Base-by-base conservation (phyloP, 208 protist genomes). In the Acanthamoeba quina region DNA sequence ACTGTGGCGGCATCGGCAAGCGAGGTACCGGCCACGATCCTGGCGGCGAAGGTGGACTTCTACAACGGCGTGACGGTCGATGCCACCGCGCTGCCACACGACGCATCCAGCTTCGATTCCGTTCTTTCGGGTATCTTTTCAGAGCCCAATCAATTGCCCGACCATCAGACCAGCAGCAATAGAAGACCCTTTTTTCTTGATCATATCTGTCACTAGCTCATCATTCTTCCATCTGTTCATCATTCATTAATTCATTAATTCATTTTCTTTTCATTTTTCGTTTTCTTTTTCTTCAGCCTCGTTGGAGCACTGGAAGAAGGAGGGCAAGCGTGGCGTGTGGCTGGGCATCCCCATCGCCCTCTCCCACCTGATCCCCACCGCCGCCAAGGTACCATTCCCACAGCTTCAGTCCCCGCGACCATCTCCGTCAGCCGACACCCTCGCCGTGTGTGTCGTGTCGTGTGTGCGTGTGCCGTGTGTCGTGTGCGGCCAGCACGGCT, bases 1-100 rank as follows among this genome's bases (percentile, higher is more conserved):
- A 11, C 4, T 4, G 19, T 58, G 54, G 54, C 2, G 13, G 17
- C 54, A 24, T 0, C 54, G 24, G 54, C 54, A 24, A 24, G 54
- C 13, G 54, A 58, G 17, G 54, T 17, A 17, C 41, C 41, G 41
- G 41, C 3, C 41, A 7, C 54, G 24, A 21, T 68, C 19, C 24
- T 68, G 60, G 17, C 54, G 58, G 85, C 9, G 15, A 90, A 90
- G 85, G 19, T 90, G n/a, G 85, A 90, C 56, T 74, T 90, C 31
- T 90, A 90, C 85, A 90, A 90, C 24, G 85, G 85, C 85, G 44
- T 90, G 6, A 90, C 85, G 13, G 41, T 90, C 5, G 85, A 90
- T 15, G 2, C 58, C 21, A n/a, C 54, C 47, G 2, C 54, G 15
- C 15, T 90, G 47, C 85, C 85, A 5, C n/a, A 37, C 19, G 85